Evolutionary conservation across 2,329 filamentous ascomycete species (phyloP), one percentile per base, ranked within the genome.

Genomic region (Xylaria polymorpha): DNA sequence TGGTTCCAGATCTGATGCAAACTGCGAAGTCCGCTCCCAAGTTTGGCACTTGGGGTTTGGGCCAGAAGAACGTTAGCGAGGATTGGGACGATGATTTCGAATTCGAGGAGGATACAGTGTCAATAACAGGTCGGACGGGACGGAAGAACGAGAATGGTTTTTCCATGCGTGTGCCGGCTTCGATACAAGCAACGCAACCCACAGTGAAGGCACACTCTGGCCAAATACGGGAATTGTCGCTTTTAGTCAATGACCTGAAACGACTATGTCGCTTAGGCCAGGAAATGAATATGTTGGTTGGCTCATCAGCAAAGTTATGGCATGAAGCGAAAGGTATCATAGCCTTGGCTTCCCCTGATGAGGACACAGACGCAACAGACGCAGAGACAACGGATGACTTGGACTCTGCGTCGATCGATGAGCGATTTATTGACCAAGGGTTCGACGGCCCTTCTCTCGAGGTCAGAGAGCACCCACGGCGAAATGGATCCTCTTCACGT

Each of bases 81-180:
- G 93, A 96, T 76, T 97, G 93, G 93, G 93, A 95, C 74, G 92
- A 94, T 71, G 93, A 97, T 78, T 96, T 97, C 74, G 92, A 95
- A 69, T 94, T 95, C 77, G 86, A 79, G 43, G 79, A 81, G 35
- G 78, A 84, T 39, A 78, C 70, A 4, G 79, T 79, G n/a, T 78
- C 79, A 44, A 80, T 79, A 41, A 79, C 77, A 35, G 78, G 79
- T 32, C 79, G 78, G 3, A 80, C 79, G 48, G 81, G 64, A 51
- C 56, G 81, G 61, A 80, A 79, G 22, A 75, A 79, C 5, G 78
- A 79, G 3, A 78, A 78, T 2, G 77, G 78, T 7, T 80, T 84
- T 63, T 80, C 81, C 1, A 92, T 94, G 88, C 80, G 91, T n/a
- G 91, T 97, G 29, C 93, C 93, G 0, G 88, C 90, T 72, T 92